Conservation (phyloP, 2,329 filamentous ascomycete genomes). For the Sporothrix brasiliensis region DNA sequence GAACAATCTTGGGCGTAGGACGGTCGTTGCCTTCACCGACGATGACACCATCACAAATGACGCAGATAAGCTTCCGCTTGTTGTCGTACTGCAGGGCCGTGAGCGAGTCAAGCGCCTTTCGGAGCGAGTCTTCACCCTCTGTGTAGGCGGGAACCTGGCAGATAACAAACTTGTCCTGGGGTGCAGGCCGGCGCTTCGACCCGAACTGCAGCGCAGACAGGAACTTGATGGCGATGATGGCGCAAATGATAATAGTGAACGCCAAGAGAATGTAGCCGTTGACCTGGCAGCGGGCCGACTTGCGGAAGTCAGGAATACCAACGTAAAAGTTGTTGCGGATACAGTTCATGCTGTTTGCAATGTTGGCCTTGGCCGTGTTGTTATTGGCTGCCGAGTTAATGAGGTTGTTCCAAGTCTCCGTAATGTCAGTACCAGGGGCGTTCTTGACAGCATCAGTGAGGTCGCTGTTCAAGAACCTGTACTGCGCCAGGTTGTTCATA, state of each 20-base stretch:
- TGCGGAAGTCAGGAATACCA: slow-evolving; percentile 82
- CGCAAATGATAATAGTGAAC: slow-evolving; percentile 81
- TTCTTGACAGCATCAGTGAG: slow-evolving; percentile 70
- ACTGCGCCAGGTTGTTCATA: slow-evolving; percentile 58
- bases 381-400: slow-evolving; percentile 59
- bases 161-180: slow-evolving; percentile 98
- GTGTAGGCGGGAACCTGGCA: slow-evolving; percentile 98
- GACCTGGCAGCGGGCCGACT: slow-evolving; percentile 73
- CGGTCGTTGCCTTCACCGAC: slow-evolving; percentile 94
- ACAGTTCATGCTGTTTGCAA: slow-evolving; percentile 73
- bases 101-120: slow-evolving; percentile 90
- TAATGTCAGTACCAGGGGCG: slow-evolving; percentile 80
- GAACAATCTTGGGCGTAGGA: slow-evolving; percentile 94
- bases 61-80: slow-evolving; percentile 93
- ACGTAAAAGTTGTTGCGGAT: slow-evolving; percentile 81
- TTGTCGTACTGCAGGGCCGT: slow-evolving; percentile 97
- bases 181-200: slow-evolving; percentile 82
- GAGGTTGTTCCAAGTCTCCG: slow-evolving; percentile 61
- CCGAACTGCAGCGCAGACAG: slow-evolving; percentile 90
- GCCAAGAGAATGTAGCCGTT: slow-evolving; percentile 89
- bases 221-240: slow-evolving; percentile 85
- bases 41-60: slow-evolving; percentile 97
- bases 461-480: slow-evolving; percentile 71
- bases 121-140: slow-evolving; percentile 91
- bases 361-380: slow-evolving; percentile 52